Conservation (phyloP, 1,284 basidiomycete species). For the Afroboletus lepidellus region DNA sequence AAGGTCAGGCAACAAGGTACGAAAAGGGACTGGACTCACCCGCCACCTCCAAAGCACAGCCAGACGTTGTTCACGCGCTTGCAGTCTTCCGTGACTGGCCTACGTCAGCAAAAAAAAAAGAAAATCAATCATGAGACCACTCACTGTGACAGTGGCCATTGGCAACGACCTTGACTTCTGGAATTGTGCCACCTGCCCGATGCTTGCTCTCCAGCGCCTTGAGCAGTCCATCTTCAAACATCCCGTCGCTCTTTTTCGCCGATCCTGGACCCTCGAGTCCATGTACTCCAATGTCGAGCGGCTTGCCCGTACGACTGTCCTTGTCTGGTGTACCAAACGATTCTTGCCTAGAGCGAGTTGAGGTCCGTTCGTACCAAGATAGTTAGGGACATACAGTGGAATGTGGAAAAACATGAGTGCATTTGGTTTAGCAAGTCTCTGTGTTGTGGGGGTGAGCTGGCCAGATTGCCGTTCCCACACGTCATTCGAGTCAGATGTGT, state of each 20-base stretch:
- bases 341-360: constrained; percentile 48
- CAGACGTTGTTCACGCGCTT: constrained; percentile 81
- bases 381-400: constrained; percentile 64
- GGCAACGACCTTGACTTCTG: constrained; percentile 80
- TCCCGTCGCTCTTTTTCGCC: constrained; percentile 72
- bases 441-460: constrained; percentile 54
- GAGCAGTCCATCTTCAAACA: constrained; percentile 79
- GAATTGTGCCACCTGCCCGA: constrained; percentile 45
- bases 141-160: constrained; percentile 85
- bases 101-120: constrained; percentile 17
- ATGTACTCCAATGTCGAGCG: constrained; percentile 65
- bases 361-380: constrained; percentile 3
- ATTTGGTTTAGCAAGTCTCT: constrained; percentile 81
- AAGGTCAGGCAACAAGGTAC: neutral
- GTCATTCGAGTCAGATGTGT: constrained; percentile 50
- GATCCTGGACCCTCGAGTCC: constrained; percentile 61
- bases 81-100: constrained; percentile 82
- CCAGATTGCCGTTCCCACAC: constrained; percentile 56
- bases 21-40: constrained; percentile 42
- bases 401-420: constrained; percentile 96
- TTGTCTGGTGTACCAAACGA: constrained; percentile 58
- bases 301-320: constrained; percentile 52
- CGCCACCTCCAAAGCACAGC: constrained; percentile 94
- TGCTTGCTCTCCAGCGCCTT: constrained; percentile 65
- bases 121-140: constrained; percentile 26